Evolutionary conservation across 257 asterid species (phyloP).

Genomic region (Solanum tarapatanum): DNA sequence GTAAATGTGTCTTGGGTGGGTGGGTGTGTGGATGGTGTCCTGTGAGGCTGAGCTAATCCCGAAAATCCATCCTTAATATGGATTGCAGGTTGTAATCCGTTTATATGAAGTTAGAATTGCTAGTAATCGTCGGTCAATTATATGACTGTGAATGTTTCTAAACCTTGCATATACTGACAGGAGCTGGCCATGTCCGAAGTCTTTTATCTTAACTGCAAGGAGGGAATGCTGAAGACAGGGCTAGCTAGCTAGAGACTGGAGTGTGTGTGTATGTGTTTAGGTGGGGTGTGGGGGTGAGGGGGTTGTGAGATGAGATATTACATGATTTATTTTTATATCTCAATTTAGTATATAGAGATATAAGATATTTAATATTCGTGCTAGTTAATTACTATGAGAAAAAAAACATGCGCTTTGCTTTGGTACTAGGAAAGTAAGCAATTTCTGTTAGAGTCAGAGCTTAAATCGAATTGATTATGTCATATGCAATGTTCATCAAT

Average conservation of each 20-base stretch:
- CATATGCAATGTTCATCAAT: neutral
- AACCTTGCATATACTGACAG: too few relatives aligned
- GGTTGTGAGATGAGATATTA: neutral
- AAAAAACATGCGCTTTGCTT: neutral
- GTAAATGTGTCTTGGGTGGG: neutral
- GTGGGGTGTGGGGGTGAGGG: too few relatives aligned
- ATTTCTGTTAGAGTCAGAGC: neutral
- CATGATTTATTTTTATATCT: neutral
- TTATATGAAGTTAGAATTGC: neutral
- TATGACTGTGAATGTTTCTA: neutral
- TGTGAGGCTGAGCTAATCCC: neutral
- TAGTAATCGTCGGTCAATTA: neutral
- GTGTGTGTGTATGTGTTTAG: neutral
- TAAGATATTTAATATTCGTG: neutral
- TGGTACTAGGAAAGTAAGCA: neutral
- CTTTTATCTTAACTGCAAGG: too few relatives aligned
- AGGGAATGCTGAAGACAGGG: neutral
- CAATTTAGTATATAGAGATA: neutral
- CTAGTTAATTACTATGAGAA: neutral
- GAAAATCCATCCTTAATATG: neutral
- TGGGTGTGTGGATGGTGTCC: neutral
- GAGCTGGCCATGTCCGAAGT: neutral
- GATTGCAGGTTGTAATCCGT: neutral
- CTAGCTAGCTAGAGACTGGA: neutral
- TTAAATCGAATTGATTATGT: neutral